phyloP scores from a whole-genome alignment of 345 rosid species.

The Toxicodendron radicans region DNA sequence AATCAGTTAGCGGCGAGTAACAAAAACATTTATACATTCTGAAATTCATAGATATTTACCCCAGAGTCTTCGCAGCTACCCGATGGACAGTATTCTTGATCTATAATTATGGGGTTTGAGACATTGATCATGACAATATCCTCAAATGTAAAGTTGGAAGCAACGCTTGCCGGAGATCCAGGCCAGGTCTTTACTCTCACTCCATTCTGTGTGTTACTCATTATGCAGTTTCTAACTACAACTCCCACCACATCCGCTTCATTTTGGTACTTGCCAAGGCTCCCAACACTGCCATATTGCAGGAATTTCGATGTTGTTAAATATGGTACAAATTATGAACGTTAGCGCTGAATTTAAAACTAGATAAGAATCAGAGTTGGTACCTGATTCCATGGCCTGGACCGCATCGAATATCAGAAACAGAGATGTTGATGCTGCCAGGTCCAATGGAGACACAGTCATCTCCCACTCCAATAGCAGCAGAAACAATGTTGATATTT shows the following conservation, averaged over 20 bases:
- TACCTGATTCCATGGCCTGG: slow-evolving; percentile 75
- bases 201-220: slow-evolving; percentile 53
- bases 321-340: no score
- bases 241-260: slow-evolving; percentile 49
- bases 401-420: slow-evolving; percentile 37
- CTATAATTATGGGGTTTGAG: slow-evolving; percentile 54
- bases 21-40: background rate
- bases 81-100: slow-evolving; percentile 55
- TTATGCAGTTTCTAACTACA: slow-evolving; percentile 37
- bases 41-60: slow-evolving; percentile 18
- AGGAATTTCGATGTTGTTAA: background rate
- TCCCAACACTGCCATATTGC: slow-evolving; percentile 43
- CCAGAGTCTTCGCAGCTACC: slow-evolving; percentile 25
- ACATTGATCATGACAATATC: slow-evolving; percentile 49
- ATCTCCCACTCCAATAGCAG: slow-evolving; percentile 51
- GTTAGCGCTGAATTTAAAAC: background rate
- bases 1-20: background rate
- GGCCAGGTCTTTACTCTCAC: slow-evolving; percentile 59
- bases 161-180: slow-evolving; percentile 32
- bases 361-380: background rate
- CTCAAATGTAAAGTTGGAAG: slow-evolving; percentile 37
- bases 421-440: slow-evolving; percentile 39
- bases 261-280: slow-evolving; percentile 45
- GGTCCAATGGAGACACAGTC: slow-evolving; percentile 64
- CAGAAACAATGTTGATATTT: slow-evolving; percentile 36